Base-by-base conservation (phyloP, 2,329 filamentous ascomycete species). In the Colletotrichum higginsianum region DNA sequence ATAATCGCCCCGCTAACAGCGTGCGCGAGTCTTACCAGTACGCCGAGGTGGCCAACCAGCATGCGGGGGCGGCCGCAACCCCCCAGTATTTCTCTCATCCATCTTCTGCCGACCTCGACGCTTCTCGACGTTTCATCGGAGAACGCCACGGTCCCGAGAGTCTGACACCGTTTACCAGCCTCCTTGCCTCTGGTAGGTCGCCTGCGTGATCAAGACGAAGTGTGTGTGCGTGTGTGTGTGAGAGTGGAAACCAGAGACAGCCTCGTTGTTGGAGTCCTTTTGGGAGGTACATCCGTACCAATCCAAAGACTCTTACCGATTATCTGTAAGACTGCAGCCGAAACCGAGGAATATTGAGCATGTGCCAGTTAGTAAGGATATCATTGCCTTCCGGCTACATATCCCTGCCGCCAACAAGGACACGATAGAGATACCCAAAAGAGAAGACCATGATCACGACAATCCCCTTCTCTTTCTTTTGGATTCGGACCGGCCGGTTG, bases 21-120 rank as follows among this genome's bases (percentile, higher is more conserved):
- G 50, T 63, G 69, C 61, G 30, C 66, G 21, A 38, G 61, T 72
- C 60, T 49, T 26, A 64, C 69, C 69, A 69, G 47, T 49, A 55
- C 58, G 66, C 60, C 58, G 58, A 69, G 65, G 52, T 53, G 69
- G 65, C 69, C 69, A 72, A 69, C 68, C 69, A 72, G 40, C 44
- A 44, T 5, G 26, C 58, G 53, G 42, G 38, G 42, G 52, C 40
- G 35, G 38, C 52, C 42, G 65, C 46, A 26, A n/a, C 18, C 58
- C 68, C 53, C 58, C 26, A 38, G 44, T 21, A 44, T 62, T 67
- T 58, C 64, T 46, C 57, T 68, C 68, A 67, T 52, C 61, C 23
- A 60, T 55, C 58, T 47, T 35, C 11, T 64, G 47, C 57, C 52
- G 66, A 72, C 60, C 53, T 53, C 52, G 40, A 68, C 49, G 65